Evolutionary conservation across 768 basidiomycete genomes (phyloP).

Genomic region (Dioszegia hungarica): DNA sequence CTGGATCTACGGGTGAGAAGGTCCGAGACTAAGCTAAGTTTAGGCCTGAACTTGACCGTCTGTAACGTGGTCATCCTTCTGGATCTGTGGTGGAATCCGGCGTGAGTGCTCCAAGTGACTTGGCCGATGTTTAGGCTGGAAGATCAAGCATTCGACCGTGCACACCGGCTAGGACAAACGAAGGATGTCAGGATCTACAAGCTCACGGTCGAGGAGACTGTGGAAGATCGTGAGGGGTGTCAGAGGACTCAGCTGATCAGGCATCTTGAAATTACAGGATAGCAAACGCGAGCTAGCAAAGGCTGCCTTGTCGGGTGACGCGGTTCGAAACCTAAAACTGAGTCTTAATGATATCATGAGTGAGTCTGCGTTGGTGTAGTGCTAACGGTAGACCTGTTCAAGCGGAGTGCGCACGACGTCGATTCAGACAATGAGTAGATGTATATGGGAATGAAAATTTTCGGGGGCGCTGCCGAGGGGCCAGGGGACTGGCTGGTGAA

Average conservation of each 20-base stretch:
- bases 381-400: no score
- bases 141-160: slow-evolving; percentile 91
- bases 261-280: slow-evolving; percentile 71
- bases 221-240: slow-evolving; percentile 71
- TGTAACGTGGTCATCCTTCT: slow-evolving; percentile 92
- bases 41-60: slow-evolving; percentile 81
- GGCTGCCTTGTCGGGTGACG: slow-evolving; percentile 82
- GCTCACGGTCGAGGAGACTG: slow-evolving; percentile 74
- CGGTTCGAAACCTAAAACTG: slow-evolving; percentile 72
- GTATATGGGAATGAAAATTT: no score
- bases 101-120: slow-evolving; percentile 6
- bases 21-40: no score
- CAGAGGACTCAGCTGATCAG: slow-evolving; percentile 4
- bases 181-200: slow-evolving; percentile 68
- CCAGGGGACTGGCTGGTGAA: no score
- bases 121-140: slow-evolving; percentile 52
- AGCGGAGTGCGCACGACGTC: no score
- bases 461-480: no score
- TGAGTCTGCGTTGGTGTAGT: slow-evolving; percentile 17
- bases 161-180: slow-evolving; percentile 80
- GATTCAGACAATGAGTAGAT: slow-evolving; percentile 2
- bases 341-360: slow-evolving; percentile 78
- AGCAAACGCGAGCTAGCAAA: slow-evolving; percentile 77
- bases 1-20: slow-evolving; percentile 91
- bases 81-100: slow-evolving; percentile 76